Base-by-base conservation (phyloP, 257 asterid genomes). In the Hygrophila difformis region DNA sequence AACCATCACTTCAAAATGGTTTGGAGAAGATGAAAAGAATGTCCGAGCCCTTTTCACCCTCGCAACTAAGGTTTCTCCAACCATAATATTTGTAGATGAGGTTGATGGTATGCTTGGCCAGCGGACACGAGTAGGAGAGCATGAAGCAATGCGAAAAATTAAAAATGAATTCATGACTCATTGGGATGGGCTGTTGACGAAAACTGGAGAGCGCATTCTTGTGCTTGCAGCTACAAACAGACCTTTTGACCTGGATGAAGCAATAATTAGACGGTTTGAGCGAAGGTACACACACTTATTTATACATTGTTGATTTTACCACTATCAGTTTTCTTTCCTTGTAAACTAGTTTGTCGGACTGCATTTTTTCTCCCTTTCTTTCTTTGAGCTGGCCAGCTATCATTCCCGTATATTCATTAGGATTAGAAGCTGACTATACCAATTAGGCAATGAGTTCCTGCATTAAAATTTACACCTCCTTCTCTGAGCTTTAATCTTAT, bases 171-270 rank as follows among this genome's bases (percentile, higher is more conserved):
- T 91, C 51, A 86, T 91, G 99, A 64, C 85, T 8, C 93, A 78
- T 53, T 91, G 99, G 99, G 99, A 91, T 48, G 99, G 99, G 18
- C 72, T 91, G 8, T 58, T 91, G 53, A 78, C 97, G 1, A 91
- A 87, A 57, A 68, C 96, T 0, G 97, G 97, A 9, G 93, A 86
- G 58, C 67, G 94, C 15, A 91, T 91, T 73, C 95, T 91, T 48
- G 99, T 91, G 59, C 96, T 91, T 59, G 99, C 96, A 6, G 99
- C 99, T 39, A 91, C 99, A 22, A 91, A 91, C 55, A 59, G 97
- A 60, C 99, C 99, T 18, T 91, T 91, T 39, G 99, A 91, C 57
- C 99, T 91, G n/a, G 99, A 91, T 55, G 99, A 91, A 71, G 99
- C 99, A 35, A 91, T 91, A 51, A 86, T 91, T 55, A 66, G 97